These are phyloP conservation scores for Ascochyta lentis DNA, from an alignment of 2,329 filamentous ascomycete genomes.

Conservation along the genomic window DNA sequence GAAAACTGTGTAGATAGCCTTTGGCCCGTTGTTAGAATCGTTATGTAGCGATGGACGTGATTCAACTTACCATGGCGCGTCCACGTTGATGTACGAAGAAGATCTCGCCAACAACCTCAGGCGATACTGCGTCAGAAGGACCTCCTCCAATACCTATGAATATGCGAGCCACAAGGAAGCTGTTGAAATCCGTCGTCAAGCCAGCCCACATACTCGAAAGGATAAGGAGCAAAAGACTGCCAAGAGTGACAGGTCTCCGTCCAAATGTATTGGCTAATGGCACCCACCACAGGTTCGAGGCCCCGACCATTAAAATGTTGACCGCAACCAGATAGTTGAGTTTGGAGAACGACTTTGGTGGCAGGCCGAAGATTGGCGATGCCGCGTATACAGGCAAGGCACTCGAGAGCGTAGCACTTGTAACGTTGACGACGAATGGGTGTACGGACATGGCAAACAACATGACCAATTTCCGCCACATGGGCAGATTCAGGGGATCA, in stretches of 20 bases:
- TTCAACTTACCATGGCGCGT: conserved; percentile 45
- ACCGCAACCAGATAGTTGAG: conserved; percentile 49
- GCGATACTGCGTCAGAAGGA: conserved; percentile 50
- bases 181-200: conserved; percentile 44
- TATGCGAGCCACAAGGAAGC: conserved; percentile 47
- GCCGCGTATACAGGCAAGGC: conserved; percentile 46
- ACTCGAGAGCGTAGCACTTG: conserved; percentile 45
- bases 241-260: conserved; percentile 47
- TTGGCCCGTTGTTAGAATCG: neutral
- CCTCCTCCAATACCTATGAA: conserved; percentile 49
- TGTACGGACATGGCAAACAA: conserved; percentile 49
- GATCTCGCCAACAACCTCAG: conserved; percentile 51
- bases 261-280: conserved; percentile 52
- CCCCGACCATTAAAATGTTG: conserved; percentile 50
- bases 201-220: conserved; percentile 52
- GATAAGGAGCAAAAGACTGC: conserved; percentile 43
- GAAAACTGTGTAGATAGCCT: conserved; percentile 53
- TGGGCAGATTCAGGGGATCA: conserved; percentile 51
- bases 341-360: conserved; percentile 38
- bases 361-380: conserved; percentile 39
- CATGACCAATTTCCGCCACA: conserved; percentile 46
- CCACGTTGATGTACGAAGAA: conserved; percentile 54
- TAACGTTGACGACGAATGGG: conserved; percentile 49
- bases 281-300: conserved; percentile 51
- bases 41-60: neutral